Evolutionary conservation across 148 eudicot genomes (phyloP).

Genomic region (Persicaria tinctoria): DNA sequence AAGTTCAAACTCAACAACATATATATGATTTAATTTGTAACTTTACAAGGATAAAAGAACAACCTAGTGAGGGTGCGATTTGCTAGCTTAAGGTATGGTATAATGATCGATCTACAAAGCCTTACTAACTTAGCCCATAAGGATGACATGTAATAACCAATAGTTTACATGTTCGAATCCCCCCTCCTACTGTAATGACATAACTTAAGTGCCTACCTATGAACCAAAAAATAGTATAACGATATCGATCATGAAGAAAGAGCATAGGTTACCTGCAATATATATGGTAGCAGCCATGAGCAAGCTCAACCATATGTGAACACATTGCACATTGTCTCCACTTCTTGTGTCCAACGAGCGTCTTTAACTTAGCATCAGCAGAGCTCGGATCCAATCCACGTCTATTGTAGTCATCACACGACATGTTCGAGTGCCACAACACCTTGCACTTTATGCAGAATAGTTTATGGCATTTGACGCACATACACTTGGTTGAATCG

Average conservation of each 20-base stretch:
- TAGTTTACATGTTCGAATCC: too few relatives aligned
- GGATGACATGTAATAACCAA: too few relatives aligned
- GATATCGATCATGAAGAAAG: too few relatives aligned
- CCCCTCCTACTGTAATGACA: too few relatives aligned
- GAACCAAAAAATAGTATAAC: neutral
- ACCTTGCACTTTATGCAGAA: neutral
- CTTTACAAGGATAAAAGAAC: too few relatives aligned
- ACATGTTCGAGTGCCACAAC: neutral
- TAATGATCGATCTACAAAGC: too few relatives aligned
- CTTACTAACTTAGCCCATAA: too few relatives aligned
- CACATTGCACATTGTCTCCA: constrained; percentile 7
- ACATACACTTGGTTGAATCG: neutral
- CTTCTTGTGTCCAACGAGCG: neutral
- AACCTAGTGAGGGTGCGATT: too few relatives aligned
- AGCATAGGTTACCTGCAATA: neutral
- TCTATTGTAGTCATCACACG: neutral
- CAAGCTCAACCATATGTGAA: constrained; percentile 5
- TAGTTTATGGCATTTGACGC: neutral
- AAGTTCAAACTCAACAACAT: too few relatives aligned
- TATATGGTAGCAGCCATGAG: neutral
- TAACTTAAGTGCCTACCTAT: too few relatives aligned
- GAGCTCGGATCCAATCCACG: neutral
- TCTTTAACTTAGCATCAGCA: neutral
- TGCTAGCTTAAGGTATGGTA: too few relatives aligned
- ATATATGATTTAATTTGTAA: too few relatives aligned